These are phyloP conservation scores for Coccinonectria pachysandricola DNA, from an alignment of 2,329 filamentous ascomycete species.

Conservation along the genomic window DNA sequence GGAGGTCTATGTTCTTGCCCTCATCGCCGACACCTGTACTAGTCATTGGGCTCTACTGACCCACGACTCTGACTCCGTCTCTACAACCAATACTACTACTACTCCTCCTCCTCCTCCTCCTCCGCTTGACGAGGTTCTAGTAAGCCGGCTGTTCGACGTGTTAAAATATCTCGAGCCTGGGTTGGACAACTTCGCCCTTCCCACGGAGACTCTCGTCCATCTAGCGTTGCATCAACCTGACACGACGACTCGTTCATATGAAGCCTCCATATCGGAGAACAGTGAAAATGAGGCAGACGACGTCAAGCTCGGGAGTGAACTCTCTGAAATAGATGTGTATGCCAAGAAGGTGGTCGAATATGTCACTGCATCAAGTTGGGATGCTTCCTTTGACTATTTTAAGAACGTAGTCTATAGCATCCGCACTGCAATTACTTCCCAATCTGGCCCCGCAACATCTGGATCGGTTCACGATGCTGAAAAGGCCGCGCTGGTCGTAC, in stretches of 20 bases:
- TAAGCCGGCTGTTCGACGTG: slow-evolving; percentile 44
- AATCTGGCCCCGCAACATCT: slow-evolving; percentile 24
- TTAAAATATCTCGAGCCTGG: slow-evolving; percentile 47
- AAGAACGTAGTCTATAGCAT: slow-evolving; percentile 41
- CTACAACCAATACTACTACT: too few relatives aligned
- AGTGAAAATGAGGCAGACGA: slow-evolving; percentile 11
- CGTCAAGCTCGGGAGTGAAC: slow-evolving; percentile 23
- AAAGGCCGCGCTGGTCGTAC: slow-evolving; percentile 38
- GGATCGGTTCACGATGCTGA: slow-evolving; percentile 40
- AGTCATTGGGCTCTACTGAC: slow-evolving; percentile 45
- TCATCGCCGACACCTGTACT: slow-evolving; percentile 55
- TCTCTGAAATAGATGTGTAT: slow-evolving; percentile 41
- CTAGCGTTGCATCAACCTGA: slow-evolving; percentile 31
- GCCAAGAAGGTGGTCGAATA: slow-evolving; percentile 52
- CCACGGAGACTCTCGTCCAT: slow-evolving; percentile 47
- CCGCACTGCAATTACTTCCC: slow-evolving; percentile 32
- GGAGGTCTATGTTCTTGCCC: slow-evolving; percentile 52
- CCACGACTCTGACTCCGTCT: slow-evolving; percentile 12
- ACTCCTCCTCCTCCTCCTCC: slow-evolving; percentile 20
- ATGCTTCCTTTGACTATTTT: slow-evolving; percentile 47
- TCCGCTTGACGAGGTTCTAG: slow-evolving; percentile 38
- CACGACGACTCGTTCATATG: slow-evolving; percentile 22
- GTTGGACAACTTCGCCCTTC: slow-evolving; percentile 45
- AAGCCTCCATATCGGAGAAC: slow-evolving; percentile 8
- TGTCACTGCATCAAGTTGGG: slow-evolving; percentile 55